These are phyloP conservation scores for Xanthoconium purpureum DNA, from an alignment of 768 basidiomycete species.

Conservation along the genomic window DNA sequence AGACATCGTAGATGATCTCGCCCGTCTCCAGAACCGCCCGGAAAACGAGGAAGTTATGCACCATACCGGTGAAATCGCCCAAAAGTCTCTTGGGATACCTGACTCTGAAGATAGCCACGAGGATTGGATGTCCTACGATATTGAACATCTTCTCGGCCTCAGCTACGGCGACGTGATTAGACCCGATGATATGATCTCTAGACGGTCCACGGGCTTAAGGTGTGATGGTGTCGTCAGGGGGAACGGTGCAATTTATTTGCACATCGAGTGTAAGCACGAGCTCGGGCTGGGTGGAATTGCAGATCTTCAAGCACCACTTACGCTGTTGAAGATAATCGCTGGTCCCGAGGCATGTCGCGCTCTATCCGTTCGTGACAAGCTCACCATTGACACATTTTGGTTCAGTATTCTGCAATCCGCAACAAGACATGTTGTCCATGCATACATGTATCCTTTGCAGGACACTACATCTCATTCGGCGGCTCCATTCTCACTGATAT, in stretches of 20 bases:
- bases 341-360: background rate
- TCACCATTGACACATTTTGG: background rate
- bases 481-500: background rate
- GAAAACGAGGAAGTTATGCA: background rate
- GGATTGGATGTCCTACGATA: too few relatives aligned
- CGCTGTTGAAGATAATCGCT: background rate
- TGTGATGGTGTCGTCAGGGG: background rate
- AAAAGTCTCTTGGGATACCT: background rate
- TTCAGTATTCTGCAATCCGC: background rate
- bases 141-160: background rate
- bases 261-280: background rate
- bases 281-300: background rate
- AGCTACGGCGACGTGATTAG: too few relatives aligned
- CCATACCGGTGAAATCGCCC: background rate
- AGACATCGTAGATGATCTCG: background rate
- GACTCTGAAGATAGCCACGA: too few relatives aligned
- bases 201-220: background rate
- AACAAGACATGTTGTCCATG: background rate
- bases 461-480: background rate
- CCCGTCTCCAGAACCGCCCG: background rate
- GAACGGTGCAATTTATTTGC: background rate
- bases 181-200: too few relatives aligned
- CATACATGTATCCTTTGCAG: background rate
- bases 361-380: background rate
- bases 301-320: background rate